A percentile compares a stretch with the other conserved stretches of the same genome.
Evolutionary conservation across 495 filamentous ascomycete genomes (phyloP).

Genomic region (Neurospora cerealis): DNA sequence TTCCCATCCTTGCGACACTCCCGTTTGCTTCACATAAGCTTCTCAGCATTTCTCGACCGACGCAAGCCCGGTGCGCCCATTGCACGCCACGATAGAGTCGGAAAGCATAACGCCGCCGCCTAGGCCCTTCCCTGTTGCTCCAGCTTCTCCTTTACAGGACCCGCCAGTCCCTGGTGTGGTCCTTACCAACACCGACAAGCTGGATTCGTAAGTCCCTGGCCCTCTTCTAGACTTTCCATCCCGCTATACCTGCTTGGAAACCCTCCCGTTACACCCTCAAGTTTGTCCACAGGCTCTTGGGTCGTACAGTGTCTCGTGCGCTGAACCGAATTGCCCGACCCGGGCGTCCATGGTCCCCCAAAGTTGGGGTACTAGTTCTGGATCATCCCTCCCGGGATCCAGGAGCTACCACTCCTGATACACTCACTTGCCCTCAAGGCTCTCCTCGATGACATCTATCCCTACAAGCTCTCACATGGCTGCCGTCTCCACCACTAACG

Average conservation of each 20-base stretch:
- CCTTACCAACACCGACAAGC: slow-evolving; percentile 10
- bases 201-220: slow-evolving; percentile 13
- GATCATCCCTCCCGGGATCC: not conserved
- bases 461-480: slow-evolving; percentile 13
- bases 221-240: not conserved
- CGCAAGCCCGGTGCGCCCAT: not conserved
- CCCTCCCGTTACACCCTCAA: not conserved
- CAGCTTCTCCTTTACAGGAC: slow-evolving; percentile 13
- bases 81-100: not conserved
- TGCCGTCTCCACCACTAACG: slow-evolving; percentile 19
- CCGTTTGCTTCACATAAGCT: not conserved
- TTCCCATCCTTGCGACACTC: not conserved
- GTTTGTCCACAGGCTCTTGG: not conserved
- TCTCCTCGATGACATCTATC: not conserved
- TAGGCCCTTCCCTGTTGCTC: not conserved
- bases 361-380: not conserved
- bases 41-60: not conserved
- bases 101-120: not conserved
- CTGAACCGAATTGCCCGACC: not conserved
- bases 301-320: not conserved
- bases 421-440: not conserved
- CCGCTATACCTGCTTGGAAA: not conserved
- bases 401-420: not conserved
- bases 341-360: not conserved
- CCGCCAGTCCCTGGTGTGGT: slow-evolving; percentile 26